Evolutionary conservation across 345 rosid species (phyloP), one percentile per base, ranked within the genome.

Genomic region (Pistacia atlantica): DNA sequence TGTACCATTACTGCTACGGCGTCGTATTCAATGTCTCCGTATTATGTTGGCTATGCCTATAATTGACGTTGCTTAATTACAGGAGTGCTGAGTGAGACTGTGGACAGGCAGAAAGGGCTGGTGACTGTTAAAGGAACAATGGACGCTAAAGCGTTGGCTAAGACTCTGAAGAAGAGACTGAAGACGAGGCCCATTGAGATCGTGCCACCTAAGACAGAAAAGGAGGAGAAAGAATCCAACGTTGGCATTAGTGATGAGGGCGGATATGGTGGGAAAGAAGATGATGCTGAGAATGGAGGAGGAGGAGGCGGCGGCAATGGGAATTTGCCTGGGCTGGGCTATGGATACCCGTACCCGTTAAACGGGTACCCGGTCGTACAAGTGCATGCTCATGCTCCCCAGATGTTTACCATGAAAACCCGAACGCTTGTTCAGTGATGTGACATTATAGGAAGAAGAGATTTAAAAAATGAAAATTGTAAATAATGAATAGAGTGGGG

Each of bases 51-150:
- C 3, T 6, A 13, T 54, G 57, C 16, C 12, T n/a, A 9, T 52
- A 2, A 28, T 69, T 70, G 18, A 35, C 8, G 11, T 5, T 4
- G 5, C 3, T 63, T 25, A 10, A 20, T 12, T 18, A 49, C 75
- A 95, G 99, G 98, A 11, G 93, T 96, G 69, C 74, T 85, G 3
- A 81, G 83, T 2, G 58, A 77, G 52, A 22, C 76, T 14, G n/a
- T 88, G 4, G 97, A 93, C 78, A 80, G 67, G 75, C 86, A 75
- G 77, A 96, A 89, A 79, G 94, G 90, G 52, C 42, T 82, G 80
- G 90, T 91, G 56, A 84, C 87, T 13, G 94, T 93, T 38, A 96
- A 76, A 3, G 99, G 98, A 51, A 84, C 88, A 0, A 90, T 93
- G 95, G 97, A 93, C 49, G 85, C 81, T 2, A 87, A 92, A 70